Evolutionary conservation across 257 asterid genomes (phyloP).

Genomic region (Thymus mandschuricus): DNA sequence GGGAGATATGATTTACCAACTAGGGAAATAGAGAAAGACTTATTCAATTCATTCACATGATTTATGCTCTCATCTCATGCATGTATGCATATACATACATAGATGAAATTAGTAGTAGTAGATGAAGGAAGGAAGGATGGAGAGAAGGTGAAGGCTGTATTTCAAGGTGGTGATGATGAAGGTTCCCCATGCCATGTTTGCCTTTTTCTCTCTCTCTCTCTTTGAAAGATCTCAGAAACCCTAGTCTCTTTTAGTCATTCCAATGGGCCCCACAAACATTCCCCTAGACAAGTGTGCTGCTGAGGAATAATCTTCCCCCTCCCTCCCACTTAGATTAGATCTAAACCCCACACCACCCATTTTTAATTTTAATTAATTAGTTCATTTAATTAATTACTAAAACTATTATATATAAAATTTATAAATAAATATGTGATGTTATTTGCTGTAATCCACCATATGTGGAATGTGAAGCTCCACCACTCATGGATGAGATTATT

Average conservation of each 20-base stretch:
- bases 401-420: not conserved
- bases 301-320: constrained; percentile 11
- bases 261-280: constrained; percentile 45
- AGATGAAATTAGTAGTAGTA: no score
- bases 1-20: not conserved
- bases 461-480: constrained; percentile 26
- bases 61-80: not conserved
- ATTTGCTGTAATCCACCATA: constrained; percentile 40
- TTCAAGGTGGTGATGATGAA: constrained; percentile 40
- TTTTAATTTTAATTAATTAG: no score
- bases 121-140: no score
- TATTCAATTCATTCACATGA: constrained; percentile 27
- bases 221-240: constrained; percentile 37
- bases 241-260: constrained; percentile 33
- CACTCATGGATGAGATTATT: constrained; percentile 28
- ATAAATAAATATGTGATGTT: not conserved
- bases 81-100: not conserved
- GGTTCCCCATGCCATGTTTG: constrained; percentile 56
- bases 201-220: constrained; percentile 7
- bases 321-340: constrained; percentile 22
- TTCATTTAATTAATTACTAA: no score
- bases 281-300: constrained; percentile 40
- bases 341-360: constrained; percentile 25
- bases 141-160: not conserved
- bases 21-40: constrained; percentile 28